Base-by-base conservation (phyloP, 495 filamentous ascomycete species). In the Penicillium simplicissimum region DNA sequence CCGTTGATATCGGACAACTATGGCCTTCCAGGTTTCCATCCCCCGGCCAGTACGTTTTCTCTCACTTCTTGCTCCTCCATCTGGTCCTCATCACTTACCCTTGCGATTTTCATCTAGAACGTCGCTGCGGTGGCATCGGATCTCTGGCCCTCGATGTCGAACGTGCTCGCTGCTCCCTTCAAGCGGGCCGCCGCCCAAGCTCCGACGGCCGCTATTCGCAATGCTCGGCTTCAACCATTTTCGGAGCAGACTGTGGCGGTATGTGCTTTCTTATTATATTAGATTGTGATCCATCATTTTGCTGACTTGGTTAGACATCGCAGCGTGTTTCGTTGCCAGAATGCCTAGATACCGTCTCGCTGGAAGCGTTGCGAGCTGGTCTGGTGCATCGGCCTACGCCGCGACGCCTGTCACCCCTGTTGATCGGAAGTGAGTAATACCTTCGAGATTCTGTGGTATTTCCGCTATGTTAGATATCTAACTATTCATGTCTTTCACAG, bases 21-120 rank as follows among this genome's bases (percentile, higher is more conserved):
- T 84, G 81, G 80, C 77, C 66, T 81, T 82, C 63, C 79, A 80
- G 73, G 66, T 68, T 58, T 69, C 78, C 52, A 69, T 76, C 48
- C 69, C 70, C 51, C 71, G 75, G 70, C 70, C 76, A 58, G 79
- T 80, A 71, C 64, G 77, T 42, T 65, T 25, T 25, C 36, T 17
- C 34, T 40, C 25, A 9, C 19, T 59, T 25, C 28, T 25, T 40
- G 3, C 3, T 21, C n/a, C 40, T 3, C 51, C 25, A 35, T 34
- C 19, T 19, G 15, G 15, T 51, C 33, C 51, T 13, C 49, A 56
- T 53, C 23, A 37, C 70, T 74, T 45, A 75, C 47, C 14, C 8
- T 31, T 57, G 14, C 19, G 17, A 17, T 23, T 25, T 17, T 34
- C 34, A 37, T 45, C 6, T 58, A 84, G 81, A 76, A 69, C 55